phyloP scores from a whole-genome alignment of 805 yeast genomes.

The Candida easanensis region DNA sequence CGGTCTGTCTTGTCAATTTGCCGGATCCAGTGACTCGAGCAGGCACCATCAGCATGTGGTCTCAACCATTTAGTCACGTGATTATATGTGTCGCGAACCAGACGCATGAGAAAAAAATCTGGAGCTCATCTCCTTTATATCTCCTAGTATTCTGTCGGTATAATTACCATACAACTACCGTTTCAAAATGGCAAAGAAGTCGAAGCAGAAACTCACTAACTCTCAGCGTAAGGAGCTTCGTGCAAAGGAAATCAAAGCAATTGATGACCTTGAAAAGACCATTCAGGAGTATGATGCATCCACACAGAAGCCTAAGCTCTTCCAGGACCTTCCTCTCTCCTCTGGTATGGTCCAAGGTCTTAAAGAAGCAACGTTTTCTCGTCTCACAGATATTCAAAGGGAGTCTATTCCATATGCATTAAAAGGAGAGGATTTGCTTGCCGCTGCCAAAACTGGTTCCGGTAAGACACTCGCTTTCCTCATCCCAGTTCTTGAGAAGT shows the following conservation, averaged over 20 bases:
- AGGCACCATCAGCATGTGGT: too few relatives aligned
- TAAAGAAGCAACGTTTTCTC: conserved; percentile 71
- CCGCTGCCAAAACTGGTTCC: conserved; percentile 95
- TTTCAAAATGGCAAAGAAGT: conserved; percentile 35
- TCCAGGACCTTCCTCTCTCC: conserved; percentile 78
- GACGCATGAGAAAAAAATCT: not conserved
- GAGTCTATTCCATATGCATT: conserved; percentile 73
- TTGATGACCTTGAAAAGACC: conserved; percentile 44
- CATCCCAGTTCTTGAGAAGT: conserved; percentile 76
- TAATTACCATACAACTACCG: not conserved
- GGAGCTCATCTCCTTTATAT: not conserved
- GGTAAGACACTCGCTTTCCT: conserved; percentile 92
- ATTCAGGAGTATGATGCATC: conserved; percentile 54
- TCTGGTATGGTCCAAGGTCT: conserved; percentile 65
- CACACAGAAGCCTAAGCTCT: conserved; percentile 42
- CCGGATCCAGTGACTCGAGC: too few relatives aligned
- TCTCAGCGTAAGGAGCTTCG: conserved; percentile 38
- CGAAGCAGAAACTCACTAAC: conserved; percentile 27
- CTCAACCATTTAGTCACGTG: too few relatives aligned
- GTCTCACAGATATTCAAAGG: conserved; percentile 83
- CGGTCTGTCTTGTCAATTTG: too few relatives aligned
- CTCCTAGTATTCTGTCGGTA: not conserved
- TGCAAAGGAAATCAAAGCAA: conserved; percentile 33
- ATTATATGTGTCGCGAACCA: not conserved
- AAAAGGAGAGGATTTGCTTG: conserved; percentile 87